Evolutionary conservation across 495 filamentous ascomycete genomes (phyloP), one percentile per base, ranked within the genome.

Genomic region (Daldinia childiae): DNA sequence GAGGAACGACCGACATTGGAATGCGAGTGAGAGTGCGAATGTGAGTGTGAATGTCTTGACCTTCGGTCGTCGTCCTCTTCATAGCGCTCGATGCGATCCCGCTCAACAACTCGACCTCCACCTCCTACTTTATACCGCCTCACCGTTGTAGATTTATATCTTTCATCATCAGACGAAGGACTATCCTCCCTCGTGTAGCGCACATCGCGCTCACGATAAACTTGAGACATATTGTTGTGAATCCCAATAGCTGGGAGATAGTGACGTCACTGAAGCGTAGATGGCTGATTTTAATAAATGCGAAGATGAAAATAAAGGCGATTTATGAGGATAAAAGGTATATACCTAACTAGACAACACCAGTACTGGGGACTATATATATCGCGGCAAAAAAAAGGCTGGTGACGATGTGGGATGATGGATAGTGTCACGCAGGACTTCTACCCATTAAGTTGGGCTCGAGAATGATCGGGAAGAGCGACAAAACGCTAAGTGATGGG

Each of bases 61-160:
- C 82, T 77, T 58, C 80, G 83, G 57, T 86, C 83, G 57, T 86
- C 85, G 56, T 86, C 85, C 66, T 84, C 77, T 59, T 86, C 81
- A 24, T 84, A 81, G 62, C 81, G 79, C 57, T 83, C 82, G 41
- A 79, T 71, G 14, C 80, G 81, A 64, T 83, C 78, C 39, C 66
- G 65, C 41, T 73, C 69, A n/a, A 75, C 76, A 54, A 78, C 68
- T 52, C 83, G 82, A 9, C 77, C 78, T 15, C 67, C 62, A 17
- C 71, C 71, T 12, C 78, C 59, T 51, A 86, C 86, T 57, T 87
- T 86, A 77, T 89, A 89, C 39, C 84, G 82, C 74, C 84, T 84
- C 36, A 88, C 82, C 4, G 84, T 87, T 29, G 82, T 86, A 64
- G 78, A 76, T 63, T 77, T 82, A 70, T 80, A 84, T 55, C 77